Evolutionary conservation across 1,284 basidiomycete species (phyloP).

Genomic region (Ceratobasidium sp.): DNA sequence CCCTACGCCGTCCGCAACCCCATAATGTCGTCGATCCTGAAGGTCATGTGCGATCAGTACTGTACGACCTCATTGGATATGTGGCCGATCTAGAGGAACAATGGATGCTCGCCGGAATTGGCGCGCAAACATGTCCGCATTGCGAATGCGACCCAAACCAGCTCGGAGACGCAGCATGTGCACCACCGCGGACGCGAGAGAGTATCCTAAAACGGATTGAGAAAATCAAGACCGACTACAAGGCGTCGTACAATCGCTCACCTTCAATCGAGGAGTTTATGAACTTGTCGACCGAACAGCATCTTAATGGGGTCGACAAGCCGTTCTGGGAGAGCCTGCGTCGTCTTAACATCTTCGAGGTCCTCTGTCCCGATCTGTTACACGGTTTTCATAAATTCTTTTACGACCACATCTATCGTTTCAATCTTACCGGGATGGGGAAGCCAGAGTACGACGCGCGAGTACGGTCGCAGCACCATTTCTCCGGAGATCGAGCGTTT

Average conservation of each 20-base stretch:
- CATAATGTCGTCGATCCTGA: slow-evolving; percentile 10
- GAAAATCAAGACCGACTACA: no score
- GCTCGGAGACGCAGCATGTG: slow-evolving; percentile 1
- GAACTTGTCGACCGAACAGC: neutral
- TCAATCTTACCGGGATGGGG: slow-evolving; percentile 15
- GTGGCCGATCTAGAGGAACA: slow-evolving; percentile 18
- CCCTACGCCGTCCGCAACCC: neutral
- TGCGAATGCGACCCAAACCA: neutral
- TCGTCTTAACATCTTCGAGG: neutral
- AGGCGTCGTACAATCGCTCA: neutral
- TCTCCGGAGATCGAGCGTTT: neutral
- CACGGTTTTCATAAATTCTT: slow-evolving; percentile 40
- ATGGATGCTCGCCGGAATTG: neutral
- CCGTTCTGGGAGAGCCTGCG: slow-evolving; percentile 32
- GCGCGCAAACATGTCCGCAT: neutral
- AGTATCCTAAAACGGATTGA: neutral
- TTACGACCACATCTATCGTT: slow-evolving; percentile 32
- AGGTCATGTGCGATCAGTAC: neutral
- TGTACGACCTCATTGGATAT: neutral
- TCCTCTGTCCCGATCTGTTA: slow-evolving; percentile 17
- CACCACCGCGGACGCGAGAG: neutral
- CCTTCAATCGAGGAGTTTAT: neutral
- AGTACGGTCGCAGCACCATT: neutral
- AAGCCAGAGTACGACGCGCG: slow-evolving; percentile 18
- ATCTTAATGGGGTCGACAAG: slow-evolving; percentile 35